Evolutionary conservation across 164 flowering plant genomes (phyloP), one percentile per base, ranked within the genome.

Genomic region (Vitis rupestris): DNA sequence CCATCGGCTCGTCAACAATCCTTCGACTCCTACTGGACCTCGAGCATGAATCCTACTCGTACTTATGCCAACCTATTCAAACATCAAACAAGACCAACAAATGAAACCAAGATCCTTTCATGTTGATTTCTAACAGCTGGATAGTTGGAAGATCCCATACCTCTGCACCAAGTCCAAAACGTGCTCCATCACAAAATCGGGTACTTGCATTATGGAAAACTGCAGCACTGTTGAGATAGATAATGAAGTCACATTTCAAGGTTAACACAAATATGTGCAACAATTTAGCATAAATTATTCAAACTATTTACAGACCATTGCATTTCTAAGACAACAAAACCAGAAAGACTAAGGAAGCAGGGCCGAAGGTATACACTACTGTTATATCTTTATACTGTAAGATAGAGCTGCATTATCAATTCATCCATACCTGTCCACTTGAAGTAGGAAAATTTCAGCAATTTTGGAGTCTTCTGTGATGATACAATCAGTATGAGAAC

Each of bases 111-210:
- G 61, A 57, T 0, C 31, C 3, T n/a, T 12, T 16, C 5, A 56
- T 15, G 7, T 23, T 14, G 59, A 47, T 51, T 27, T n/a, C 15
- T 23, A 63, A 62, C 49, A 51, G 7, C 10, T n/a, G 65, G 17
- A 10, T 15, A 9, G 11, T 50, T 23, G 19, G 48, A 44, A 64
- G 59, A 65, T 15, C 10, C 44, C 49, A 52, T 86, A 88, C 98
- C 98, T 91, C 97, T 17, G 98, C 98, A 50, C 94, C 95, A 23
- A 93, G 82, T 50, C 93, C 97, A 81, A 90, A 93, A 64, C 94
- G 97, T 58, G 92, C 88, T 51, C 98, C 98, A 79, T 93, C 97
- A 75, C 97, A 87, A 68, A 93, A 93, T 66, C 97, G 76, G 27
- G 98, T 90, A 79, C 98, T 93, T 48, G 95, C 93, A 79, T 93